Evolutionary conservation across 192 early-diverging fungal genomes (phyloP), one percentile per base, ranked within the genome.

Genomic region (Mortierella hygrophila): DNA sequence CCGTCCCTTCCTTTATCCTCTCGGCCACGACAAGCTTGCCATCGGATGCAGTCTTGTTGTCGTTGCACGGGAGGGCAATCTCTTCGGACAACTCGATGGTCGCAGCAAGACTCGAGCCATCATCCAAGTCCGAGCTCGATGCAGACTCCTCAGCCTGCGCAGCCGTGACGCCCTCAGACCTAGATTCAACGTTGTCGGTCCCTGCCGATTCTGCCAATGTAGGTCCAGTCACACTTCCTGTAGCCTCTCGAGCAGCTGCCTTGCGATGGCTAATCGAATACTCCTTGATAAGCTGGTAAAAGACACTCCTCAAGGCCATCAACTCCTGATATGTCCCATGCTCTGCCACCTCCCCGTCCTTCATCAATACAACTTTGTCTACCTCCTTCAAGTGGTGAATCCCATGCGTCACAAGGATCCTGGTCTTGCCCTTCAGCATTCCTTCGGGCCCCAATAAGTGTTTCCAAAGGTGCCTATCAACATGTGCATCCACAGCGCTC

Each of bases 381-480:
- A 89, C 75, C 29, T 93, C 90, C 38, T 81, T 89, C 32, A 97
- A 52, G 72, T 93, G 92, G 74, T 94, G 93, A 37, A 97, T 91
- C 5, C 90, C 93, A 77, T 92, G 92, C 21, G 94, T 94, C 11
- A 94, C 95, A 68, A 95, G 90, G 60, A 97, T 82, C 13, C 95
- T 89, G 11, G 91, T 81, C 74, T 95, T 94, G 23, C 83, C 82
- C 32, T 89, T 89, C 16, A 97, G 84, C 60, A 96, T 49, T 5
- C 95, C 96, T 4, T 89, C 79, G 0, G 94, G 93, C 2, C 96
- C 95, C 42, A 97, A 77, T 2, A 95, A 91, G 54, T 94, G 72
- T 52, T 93, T 89, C 87, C 96, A 96, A 26, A 97, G 89, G 81
- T 94, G 93, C 6, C 89, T 81, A 8, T 94, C 83, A 21, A 85